A percentile compares a stretch with the other conserved stretches of the same genome.
Evolutionary conservation across 2,329 filamentous ascomycete species (phyloP).

Genomic region (Ophiostoma angusticollis): DNA sequence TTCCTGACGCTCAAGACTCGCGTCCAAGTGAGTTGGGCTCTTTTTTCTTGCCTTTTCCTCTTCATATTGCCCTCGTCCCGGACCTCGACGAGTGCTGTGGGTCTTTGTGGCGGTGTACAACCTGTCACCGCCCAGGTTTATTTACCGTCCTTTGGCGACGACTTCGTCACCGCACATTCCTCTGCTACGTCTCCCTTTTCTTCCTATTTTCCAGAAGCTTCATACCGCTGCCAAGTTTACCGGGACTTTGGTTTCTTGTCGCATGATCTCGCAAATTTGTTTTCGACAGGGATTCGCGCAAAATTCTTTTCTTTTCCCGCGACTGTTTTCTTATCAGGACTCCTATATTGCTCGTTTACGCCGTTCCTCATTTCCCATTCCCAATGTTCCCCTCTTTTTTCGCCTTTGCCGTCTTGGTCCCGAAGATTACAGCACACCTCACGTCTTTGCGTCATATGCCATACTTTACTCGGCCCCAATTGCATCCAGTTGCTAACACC

Average conservation of each 20-base stretch:
- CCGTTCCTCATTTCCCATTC: constrained; percentile 2
- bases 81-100: too few relatives aligned
- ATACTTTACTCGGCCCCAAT: constrained; percentile 9
- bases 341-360: constrained; percentile 7
- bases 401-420: constrained; percentile 15
- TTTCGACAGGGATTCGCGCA: constrained; percentile 8
- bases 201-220: constrained; percentile 2
- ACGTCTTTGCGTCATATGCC: constrained; percentile 18
- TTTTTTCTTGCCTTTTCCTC: constrained; percentile 10
- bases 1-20: constrained; percentile 90
- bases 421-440: too few relatives aligned
- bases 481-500: constrained; percentile 33
- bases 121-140: too few relatives aligned
- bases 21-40: constrained; percentile 57
- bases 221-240: background rate
- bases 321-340: constrained; percentile 4
- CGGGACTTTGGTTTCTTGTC: background rate
- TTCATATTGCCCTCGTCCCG: background rate
- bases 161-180: too few relatives aligned
- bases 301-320: background rate
- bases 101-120: too few relatives aligned
- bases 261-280: constrained; percentile 3
- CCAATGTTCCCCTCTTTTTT: background rate
- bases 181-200: too few relatives aligned
- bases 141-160: too few relatives aligned